Conservation (phyloP, 23 red algal genomes). For the Gracilaria gracilis region DNA sequence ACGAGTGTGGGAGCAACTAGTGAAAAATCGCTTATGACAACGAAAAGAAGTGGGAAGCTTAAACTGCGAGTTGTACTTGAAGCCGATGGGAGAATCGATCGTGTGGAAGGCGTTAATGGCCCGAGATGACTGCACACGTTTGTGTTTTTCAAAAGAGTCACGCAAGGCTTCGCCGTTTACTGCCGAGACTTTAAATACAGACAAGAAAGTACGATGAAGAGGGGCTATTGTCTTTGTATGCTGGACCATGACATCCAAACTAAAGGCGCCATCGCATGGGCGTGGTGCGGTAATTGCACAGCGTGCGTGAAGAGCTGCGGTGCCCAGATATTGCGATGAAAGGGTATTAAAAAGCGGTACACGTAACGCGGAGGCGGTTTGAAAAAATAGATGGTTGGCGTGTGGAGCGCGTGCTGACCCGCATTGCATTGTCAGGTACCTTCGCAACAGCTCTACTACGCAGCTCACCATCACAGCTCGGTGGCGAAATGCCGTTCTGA, state of each 20-base stretch:
- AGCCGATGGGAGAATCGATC: not conserved
- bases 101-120: not conserved
- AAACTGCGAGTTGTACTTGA: not conserved
- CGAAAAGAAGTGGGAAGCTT: not conserved
- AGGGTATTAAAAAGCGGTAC: not conserved
- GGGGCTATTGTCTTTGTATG: no score
- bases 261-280: no score
- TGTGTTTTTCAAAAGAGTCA: no score
- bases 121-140: not conserved
- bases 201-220: not conserved
- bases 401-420: not conserved
- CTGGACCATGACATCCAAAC: no score
- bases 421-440: not conserved
- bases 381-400: not conserved
- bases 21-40: not conserved
- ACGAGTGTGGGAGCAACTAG: not conserved
- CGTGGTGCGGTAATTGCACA: not conserved
- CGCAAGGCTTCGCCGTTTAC: not conserved
- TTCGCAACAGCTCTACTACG: not conserved
- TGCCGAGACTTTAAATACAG: not conserved
- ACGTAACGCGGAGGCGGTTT: not conserved
- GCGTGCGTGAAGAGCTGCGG: not conserved
- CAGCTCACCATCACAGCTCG: not conserved
- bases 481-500: not conserved
- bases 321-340: slow-evolving; percentile 9